Evolutionary conservation across 2,329 filamentous ascomycete genomes (phyloP).

Genomic region (Calonectria leucothoes): DNA sequence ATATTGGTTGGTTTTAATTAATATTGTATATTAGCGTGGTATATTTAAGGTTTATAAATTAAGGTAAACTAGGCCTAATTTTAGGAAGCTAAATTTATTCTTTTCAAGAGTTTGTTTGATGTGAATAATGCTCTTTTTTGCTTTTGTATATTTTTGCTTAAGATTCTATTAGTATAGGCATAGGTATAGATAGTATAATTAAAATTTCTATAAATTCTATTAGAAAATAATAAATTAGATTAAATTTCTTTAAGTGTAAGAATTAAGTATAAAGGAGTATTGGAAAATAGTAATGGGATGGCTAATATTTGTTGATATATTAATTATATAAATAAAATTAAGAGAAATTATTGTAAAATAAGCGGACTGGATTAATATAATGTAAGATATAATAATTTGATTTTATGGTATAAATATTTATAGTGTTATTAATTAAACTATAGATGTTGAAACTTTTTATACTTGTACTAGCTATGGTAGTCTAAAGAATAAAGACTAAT

Average conservation of each 20-base stretch:
- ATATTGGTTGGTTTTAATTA: neutral
- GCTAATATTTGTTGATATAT: neutral
- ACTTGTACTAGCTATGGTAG: neutral
- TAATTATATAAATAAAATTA: neutral
- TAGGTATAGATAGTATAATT: neutral
- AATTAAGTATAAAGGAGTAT: neutral
- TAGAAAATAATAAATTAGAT: neutral
- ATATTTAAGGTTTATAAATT: neutral
- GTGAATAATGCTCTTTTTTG: neutral
- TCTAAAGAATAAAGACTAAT: neutral
- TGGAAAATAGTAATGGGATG: neutral
- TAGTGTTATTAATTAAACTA: neutral
- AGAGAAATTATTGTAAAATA: neutral
- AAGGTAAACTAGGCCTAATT: neutral
- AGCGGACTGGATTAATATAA: neutral
- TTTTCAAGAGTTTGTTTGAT: neutral
- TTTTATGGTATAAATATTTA: neutral
- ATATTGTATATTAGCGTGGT: neutral
- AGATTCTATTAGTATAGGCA: neutral
- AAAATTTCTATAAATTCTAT: neutral
- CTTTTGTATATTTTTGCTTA: neutral
- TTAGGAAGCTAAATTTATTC: neutral
- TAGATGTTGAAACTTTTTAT: neutral
- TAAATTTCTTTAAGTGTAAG: neutral
- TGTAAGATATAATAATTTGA: neutral